Evolutionary conservation across 768 basidiomycete species (phyloP).

Genomic region (Suillus fuscotomentosus): DNA sequence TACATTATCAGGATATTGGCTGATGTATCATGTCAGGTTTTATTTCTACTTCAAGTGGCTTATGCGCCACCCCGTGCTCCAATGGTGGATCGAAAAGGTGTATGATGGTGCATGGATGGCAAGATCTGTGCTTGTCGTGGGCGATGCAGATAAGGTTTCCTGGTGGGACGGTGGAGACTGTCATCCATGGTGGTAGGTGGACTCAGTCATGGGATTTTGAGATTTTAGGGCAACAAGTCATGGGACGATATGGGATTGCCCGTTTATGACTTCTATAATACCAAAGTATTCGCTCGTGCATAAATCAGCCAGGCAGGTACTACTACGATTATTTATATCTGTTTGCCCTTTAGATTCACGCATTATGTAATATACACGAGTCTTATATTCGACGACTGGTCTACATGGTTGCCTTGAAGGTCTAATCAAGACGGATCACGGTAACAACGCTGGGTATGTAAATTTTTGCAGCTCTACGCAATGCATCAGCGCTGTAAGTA

Average conservation of each 20-base stretch:
- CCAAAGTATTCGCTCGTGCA: neutral
- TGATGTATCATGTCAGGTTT: conserved; percentile 14
- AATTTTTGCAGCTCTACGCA: no score
- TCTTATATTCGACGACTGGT: no score
- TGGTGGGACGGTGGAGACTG: conserved; percentile 12
- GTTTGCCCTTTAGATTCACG: neutral
- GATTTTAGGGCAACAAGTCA: neutral
- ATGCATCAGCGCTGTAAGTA: neutral
- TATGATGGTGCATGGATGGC: conserved; percentile 40
- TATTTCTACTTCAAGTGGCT: conserved; percentile 37
- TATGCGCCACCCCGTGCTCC: conserved; percentile 36
- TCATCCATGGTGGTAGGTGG: conserved; percentile 8
- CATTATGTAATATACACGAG: no score
- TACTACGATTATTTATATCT: neutral
- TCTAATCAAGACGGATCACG: no score
- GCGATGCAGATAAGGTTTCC: conserved; percentile 23
- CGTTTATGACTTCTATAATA: neutral
- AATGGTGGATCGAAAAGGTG: conserved; percentile 40
- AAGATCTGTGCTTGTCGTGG: conserved; percentile 35
- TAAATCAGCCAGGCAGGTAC: neutral
- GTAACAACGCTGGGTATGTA: neutral
- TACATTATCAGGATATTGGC: neutral
- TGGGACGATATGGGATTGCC: neutral
- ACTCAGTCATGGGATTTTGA: neutral
- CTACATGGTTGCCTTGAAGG: no score